Evolutionary conservation across 345 rosid species (phyloP).

Genomic region (Arabidopsis suecica): DNA sequence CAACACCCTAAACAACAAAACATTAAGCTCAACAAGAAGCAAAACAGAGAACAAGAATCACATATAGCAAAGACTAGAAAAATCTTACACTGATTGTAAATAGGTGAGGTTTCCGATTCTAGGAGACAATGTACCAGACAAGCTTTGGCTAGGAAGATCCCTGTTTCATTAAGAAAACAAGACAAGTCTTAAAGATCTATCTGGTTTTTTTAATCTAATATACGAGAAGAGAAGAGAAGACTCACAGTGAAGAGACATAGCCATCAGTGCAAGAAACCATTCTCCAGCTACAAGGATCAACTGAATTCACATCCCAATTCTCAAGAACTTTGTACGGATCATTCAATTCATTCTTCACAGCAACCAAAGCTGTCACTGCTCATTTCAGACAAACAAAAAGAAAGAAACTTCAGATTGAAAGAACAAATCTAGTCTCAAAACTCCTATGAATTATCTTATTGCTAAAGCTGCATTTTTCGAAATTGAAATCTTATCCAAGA

Average conservation of each 20-base stretch:
- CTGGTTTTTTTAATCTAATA: not conserved
- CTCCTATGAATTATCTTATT: not conserved
- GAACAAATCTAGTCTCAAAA: conserved; percentile 18
- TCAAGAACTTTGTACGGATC: conserved; percentile 95
- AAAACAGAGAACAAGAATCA: conserved; percentile 14
- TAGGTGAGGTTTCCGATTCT: conserved; percentile 81
- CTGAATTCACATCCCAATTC: conserved; percentile 95
- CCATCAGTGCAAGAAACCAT: conserved; percentile 97
- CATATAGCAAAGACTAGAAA: conserved; percentile 25
- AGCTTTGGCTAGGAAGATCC: conserved; percentile 93
- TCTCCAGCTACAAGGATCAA: conserved; percentile 99
- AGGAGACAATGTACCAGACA: conserved; percentile 92
- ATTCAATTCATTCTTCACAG: conserved; percentile 72
- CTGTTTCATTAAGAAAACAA: conserved; percentile 50
- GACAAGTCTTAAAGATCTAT: conserved; percentile 28
- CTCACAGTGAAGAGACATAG: conserved; percentile 91
- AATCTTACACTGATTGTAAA: conserved; percentile 85
- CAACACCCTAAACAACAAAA: conserved; percentile 66
- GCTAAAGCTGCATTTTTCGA: not conserved
- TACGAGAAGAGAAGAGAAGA: conserved; percentile 29
- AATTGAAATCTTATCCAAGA: conserved; percentile 16
- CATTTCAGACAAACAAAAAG: conserved; percentile 42
- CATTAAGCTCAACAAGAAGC: conserved; percentile 21
- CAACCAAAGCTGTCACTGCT: conserved; percentile 92
- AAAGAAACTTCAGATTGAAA: conserved; percentile 22